Conservation (phyloP, 345 rosid species). For the Corymbia maculata region DNA sequence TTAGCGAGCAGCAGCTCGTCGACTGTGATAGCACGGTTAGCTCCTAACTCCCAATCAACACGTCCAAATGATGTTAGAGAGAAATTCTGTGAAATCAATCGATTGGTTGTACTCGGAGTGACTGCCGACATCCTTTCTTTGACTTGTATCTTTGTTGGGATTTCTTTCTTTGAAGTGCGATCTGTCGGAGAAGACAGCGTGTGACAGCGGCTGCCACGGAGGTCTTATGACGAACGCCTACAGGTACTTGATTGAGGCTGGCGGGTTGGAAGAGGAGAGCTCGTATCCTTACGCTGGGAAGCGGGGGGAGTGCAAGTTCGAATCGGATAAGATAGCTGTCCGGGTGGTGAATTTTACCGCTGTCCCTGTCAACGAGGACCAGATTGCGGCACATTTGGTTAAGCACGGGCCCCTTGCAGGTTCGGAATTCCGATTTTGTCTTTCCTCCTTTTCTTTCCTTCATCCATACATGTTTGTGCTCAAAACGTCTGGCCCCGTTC, state of each 20-base stretch:
- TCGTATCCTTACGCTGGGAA: conserved; percentile 63
- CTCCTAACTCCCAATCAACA: not conserved
- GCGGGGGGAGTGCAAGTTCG: conserved; percentile 51
- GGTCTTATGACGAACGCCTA: conserved; percentile 94
- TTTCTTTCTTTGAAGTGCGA: conserved; percentile 40
- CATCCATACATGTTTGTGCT: not conserved
- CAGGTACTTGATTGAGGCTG: conserved; percentile 59
- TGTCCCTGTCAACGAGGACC: conserved; percentile 58
- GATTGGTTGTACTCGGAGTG: not conserved
- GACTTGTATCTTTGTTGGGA: not conserved
- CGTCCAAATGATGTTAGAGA: not conserved
- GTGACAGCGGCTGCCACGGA: conserved; percentile 75
- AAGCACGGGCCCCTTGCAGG: conserved; percentile 77
- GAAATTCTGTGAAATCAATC: not conserved
- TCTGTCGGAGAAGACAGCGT: conserved; percentile 36
- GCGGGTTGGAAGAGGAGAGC: conserved; percentile 69
- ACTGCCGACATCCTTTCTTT: not conserved
- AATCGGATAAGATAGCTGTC: conserved; percentile 39
- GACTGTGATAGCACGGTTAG: conserved; percentile 65
- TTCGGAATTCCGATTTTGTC: not conserved
- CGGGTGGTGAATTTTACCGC: conserved; percentile 50
- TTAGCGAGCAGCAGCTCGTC: conserved; percentile 91
- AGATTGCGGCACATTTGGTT: conserved; percentile 67
- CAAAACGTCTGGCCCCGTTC: not conserved
- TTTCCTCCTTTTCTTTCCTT: not conserved